Evolutionary conservation across 805 yeast genomes (phyloP), one percentile per base, ranked within the genome.

Genomic region (Candida nonsorbophila): DNA sequence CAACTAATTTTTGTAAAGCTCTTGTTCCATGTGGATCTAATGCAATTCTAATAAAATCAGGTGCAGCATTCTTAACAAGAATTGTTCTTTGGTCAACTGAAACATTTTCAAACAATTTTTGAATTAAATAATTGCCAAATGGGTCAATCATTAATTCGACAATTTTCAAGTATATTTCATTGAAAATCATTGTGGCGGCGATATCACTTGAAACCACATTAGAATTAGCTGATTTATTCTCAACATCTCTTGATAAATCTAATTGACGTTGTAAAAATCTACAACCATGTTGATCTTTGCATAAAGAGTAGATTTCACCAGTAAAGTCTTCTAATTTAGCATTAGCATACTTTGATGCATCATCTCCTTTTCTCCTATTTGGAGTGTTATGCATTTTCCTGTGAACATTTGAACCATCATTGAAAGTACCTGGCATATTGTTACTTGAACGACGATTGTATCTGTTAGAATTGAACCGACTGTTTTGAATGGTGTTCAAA

Each of bases 221-320:
- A 15, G 32, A 29, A 11, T 30, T 20, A 5, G 17, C 10, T 5
- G 39, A 17, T 8, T 39, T 30, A 11, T 43, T 39, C 24, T 39
- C 45, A 5, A 38, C 41, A 17, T 56, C 63, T 18, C 72, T 75
- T 7, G 73, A 71, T 25, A 68, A 53, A 44, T 86, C 95, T 41
- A 92, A 67, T 52, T 87, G 94, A 39, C 82, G 76, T 58, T 90
- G 98, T 39, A 90, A 62, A 53, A 84, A 87, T 35, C 98, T 69
- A 52, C 97, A 90, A 6, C 98, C 97, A 51, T 90, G 96, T 59
- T 90, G 97, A 53, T 90, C 98, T 49, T 80, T 85, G 60, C 97
- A 88, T 39, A 92, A 65, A 1, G 84, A 70, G 49, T 75, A 83
- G 30, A 90, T 80, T 34, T 77, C 79, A 25, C 86, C 86, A 11